phyloP scores from a whole-genome alignment of 225 moss, liverwort and hornwort genomes.

The Anthoceros angustus region DNA sequence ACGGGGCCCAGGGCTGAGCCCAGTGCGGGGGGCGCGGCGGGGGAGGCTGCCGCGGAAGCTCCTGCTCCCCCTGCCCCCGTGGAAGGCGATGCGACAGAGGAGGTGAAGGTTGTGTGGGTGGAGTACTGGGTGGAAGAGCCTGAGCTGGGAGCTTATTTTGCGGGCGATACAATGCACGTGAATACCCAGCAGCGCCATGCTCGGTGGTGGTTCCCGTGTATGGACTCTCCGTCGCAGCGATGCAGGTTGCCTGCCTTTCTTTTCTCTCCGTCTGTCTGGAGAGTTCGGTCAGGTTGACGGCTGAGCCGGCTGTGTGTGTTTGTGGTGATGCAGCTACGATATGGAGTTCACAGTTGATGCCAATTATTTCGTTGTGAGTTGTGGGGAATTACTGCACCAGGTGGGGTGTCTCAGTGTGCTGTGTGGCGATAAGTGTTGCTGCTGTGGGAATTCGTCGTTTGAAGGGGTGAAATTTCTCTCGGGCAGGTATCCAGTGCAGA shows the following conservation, averaged over 20 bases:
- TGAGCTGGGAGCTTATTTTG: conserved; percentile 68
- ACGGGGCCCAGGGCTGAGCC: not conserved
- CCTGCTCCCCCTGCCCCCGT: conserved; percentile 22
- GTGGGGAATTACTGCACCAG: conserved; percentile 87
- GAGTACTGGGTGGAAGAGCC: conserved; percentile 90
- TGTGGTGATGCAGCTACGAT: conserved; percentile 60
- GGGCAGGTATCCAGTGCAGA: conserved; percentile 61
- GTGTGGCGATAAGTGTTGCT: not conserved
- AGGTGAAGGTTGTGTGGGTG: conserved; percentile 62
- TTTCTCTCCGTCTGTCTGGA: not conserved
- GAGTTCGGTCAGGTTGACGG: not conserved
- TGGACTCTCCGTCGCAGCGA: conserved; percentile 69
- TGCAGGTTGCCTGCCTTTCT: conserved; percentile 44
- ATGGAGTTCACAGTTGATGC: conserved; percentile 81
- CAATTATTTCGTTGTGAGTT: conserved; percentile 85
- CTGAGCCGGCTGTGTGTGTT: not conserved
- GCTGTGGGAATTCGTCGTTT: not conserved
- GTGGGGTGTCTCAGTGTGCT: conserved; percentile 18
- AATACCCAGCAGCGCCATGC: conserved; percentile 83
- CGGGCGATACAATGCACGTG: conserved; percentile 49
- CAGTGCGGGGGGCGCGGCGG: conserved; percentile 6
- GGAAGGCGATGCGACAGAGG: conserved; percentile 18
- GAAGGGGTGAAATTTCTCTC: not conserved
- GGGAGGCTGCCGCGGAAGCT: conserved; percentile 25
- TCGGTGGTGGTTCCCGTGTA: conserved; percentile 99